Conservation (phyloP, 371 early-diverging fungal species). For the Circinella minor region DNA sequence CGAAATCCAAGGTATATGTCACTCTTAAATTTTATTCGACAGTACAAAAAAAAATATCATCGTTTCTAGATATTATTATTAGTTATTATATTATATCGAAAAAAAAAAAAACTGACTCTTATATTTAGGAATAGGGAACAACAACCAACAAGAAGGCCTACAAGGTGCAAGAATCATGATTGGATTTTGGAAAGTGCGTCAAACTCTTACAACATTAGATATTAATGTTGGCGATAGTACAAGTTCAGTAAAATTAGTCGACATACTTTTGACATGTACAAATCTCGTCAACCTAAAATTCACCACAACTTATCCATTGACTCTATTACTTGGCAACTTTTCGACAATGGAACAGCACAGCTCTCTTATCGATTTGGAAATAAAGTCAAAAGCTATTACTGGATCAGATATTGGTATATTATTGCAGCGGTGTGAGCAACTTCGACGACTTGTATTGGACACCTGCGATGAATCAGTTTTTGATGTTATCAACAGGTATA, state of each 20-base stretch:
- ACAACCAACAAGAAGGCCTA: too few relatives aligned
- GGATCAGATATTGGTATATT: not conserved
- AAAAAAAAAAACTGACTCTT: too few relatives aligned
- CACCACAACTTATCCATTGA: not conserved
- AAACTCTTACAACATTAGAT: not conserved
- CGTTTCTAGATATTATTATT: too few relatives aligned
- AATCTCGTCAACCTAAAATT: not conserved
- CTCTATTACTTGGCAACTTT: not conserved
- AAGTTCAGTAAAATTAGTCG: not conserved
- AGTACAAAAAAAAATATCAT: too few relatives aligned
- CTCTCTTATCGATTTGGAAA: not conserved
- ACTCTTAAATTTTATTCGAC: too few relatives aligned
- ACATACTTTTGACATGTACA: not conserved
- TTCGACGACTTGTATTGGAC: not conserved
- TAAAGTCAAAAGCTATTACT: not conserved
- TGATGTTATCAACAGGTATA: not conserved
- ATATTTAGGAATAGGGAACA: too few relatives aligned
- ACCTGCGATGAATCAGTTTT: not conserved
- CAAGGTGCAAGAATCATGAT: not conserved
- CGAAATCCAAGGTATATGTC: not conserved
- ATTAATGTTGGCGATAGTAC: not conserved
- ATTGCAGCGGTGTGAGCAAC: not conserved
- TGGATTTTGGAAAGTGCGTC: not conserved
- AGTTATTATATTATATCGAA: too few relatives aligned
- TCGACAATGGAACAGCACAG: not conserved